Evolutionary conservation across 2,329 filamentous ascomycete genomes (phyloP), one percentile per base, ranked within the genome.

Genomic region (Juglanconis sp.): DNA sequence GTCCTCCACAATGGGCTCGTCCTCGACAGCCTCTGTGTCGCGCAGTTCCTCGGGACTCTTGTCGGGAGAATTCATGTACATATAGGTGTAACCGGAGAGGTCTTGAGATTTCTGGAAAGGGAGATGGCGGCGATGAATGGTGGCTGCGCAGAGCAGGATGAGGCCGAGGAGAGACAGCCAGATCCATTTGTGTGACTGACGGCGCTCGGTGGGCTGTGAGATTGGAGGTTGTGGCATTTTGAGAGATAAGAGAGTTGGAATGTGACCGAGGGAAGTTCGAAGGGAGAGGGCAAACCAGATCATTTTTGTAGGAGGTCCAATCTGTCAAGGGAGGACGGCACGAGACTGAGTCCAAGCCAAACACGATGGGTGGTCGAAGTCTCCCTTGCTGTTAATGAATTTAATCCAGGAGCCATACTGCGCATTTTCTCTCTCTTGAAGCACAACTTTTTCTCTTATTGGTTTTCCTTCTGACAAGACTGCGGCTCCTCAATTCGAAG

Each of bases 91-190:
- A n/a, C n/a, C 15, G 17, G 44, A 17, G 5, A 47, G 44, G 17
- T 47, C 44, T 30, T 47, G n/a, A 1, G 44, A 47, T 6, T 42
- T 32, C 13, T 35, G 55, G 30, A 57, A 50, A 38, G 55, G 55
- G 13, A 57, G 55, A 17, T 44, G 31, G 13, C 55, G 55, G 7
- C 55, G 55, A 35, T 57, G 55, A 47, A 35, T 42, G 47, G 55
- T 50, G 38, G 42, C n/a, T 24, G 46, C 55, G 35, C 55, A 57
- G 30, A 57, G 55, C 55, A 57, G 55, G 11, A 48, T 48, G 24
- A 57, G 30, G 24, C 40, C 30, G 13, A 57, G 55, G 13, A 57
- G 55, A 17, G 49, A 17, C 17, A 49, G n/a, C 35, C 40, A 32
- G 31, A 50, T 42, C 46, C 55, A 50, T 17, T 30, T 44, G 24